These are phyloP conservation scores for Epichloe hybrida DNA, from an alignment of 2,329 filamentous ascomycete genomes.

Conservation along the genomic window DNA sequence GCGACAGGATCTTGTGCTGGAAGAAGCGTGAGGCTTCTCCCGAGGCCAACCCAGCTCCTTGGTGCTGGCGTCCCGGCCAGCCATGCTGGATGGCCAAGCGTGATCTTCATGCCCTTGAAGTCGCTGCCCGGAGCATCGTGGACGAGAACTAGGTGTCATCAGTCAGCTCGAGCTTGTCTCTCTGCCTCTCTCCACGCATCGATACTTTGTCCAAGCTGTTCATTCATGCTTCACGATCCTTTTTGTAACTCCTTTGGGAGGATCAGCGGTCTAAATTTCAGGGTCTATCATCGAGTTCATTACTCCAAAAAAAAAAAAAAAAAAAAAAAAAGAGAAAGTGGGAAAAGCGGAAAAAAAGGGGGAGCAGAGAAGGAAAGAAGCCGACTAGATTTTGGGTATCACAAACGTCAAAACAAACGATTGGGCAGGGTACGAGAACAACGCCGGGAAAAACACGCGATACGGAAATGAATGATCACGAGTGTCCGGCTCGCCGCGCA, in stretches of 20 bases:
- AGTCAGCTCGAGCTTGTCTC: neutral
- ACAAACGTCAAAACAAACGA: neutral
- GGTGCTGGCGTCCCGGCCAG: conserved; percentile 24
- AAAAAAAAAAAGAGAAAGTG: neutral
- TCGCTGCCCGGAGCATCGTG: conserved; percentile 16
- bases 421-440: neutral
- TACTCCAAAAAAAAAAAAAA: neutral
- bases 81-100: conserved; percentile 30
- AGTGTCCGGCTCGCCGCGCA: too few species aligned
- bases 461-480: neutral
- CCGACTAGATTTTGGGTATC: neutral
- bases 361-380: neutral
- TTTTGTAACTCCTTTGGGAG: neutral
- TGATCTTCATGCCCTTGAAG: conserved; percentile 14
- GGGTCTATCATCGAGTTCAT: neutral
- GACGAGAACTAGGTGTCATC: conserved; percentile 2
- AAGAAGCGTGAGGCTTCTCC: conserved; percentile 8
- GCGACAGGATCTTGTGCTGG: conserved; percentile 4
- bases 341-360: neutral
- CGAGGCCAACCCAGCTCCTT: conserved; percentile 12
- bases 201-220: neutral
- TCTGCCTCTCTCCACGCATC: neutral
- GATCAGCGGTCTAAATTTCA: neutral
- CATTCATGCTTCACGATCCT: neutral
- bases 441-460: neutral